These are phyloP conservation scores for Septoria linicola DNA, from an alignment of 2,329 filamentous ascomycete species.

Conservation along the genomic window DNA sequence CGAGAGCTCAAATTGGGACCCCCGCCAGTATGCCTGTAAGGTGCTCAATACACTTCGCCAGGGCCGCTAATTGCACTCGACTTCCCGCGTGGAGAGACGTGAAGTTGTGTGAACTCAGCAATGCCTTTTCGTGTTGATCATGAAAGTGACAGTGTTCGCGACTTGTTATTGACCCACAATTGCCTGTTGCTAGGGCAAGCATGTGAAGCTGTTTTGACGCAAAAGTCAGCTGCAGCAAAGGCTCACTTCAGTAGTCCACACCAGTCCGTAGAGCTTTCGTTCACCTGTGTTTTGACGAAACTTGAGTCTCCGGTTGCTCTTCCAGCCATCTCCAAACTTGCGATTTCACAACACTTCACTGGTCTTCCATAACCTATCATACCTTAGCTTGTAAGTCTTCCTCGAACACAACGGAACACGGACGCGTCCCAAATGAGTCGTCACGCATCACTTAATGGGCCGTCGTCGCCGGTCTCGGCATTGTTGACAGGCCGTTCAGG, in stretches of 20 bases:
- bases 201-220: not conserved
- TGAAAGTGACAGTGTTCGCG: not conserved
- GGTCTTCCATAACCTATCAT: too few relatives aligned
- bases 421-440: too few relatives aligned
- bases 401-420: too few relatives aligned
- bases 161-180: not conserved
- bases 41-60: not conserved
- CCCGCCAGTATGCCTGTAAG: constrained; percentile 3
- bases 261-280: too few relatives aligned
- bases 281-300: too few relatives aligned
- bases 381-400: too few relatives aligned
- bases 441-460: too few relatives aligned
- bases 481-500: too few relatives aligned
- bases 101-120: not conserved
- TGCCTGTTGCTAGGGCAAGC: constrained; percentile 1
- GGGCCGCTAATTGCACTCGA: constrained; percentile 8
- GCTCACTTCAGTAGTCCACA: not conserved
- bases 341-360: too few relatives aligned
- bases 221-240: not conserved
- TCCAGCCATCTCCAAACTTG: too few relatives aligned
- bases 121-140: not conserved
- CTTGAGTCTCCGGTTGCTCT: too few relatives aligned
- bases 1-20: not conserved
- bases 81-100: constrained; percentile 1
- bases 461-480: too few relatives aligned